Evolutionary conservation across 2,329 filamentous ascomycete species (phyloP).

Genomic region (Fulvia fulva): DNA sequence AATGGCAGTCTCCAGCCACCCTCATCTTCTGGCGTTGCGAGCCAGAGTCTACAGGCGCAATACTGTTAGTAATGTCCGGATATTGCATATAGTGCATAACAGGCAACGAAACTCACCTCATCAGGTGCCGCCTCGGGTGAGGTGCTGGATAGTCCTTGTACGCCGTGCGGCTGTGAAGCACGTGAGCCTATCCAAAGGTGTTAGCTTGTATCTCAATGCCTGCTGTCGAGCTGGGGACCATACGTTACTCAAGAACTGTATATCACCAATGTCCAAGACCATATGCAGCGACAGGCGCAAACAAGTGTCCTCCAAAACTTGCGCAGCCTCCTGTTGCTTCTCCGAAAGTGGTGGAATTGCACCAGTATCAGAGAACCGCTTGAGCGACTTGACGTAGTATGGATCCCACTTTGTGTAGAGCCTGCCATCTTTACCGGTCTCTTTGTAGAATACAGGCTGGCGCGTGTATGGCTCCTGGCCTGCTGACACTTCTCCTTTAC

Average conservation of each 20-base stretch:
- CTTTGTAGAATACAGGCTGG: slow-evolving; percentile 65
- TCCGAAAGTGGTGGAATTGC: slow-evolving; percentile 68
- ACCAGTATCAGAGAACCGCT: slow-evolving; percentile 66
- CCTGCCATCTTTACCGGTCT: slow-evolving; percentile 62
- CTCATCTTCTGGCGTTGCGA: slow-evolving; percentile 75
- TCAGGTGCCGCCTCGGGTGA: slow-evolving; percentile 68
- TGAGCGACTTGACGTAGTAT: slow-evolving; percentile 76
- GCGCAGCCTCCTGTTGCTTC: slow-evolving; percentile 64
- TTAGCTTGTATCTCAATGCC: no score
- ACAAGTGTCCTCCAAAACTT: slow-evolving; percentile 73
- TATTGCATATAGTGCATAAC: no score
- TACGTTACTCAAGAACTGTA: slow-evolving; percentile 83
- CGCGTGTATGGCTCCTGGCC: slow-evolving; percentile 57
- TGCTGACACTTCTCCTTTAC: slow-evolving; percentile 74
- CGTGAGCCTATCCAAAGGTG: slow-evolving; percentile 54
- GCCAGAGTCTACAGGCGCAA: slow-evolving; percentile 58
- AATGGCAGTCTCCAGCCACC: slow-evolving; percentile 84
- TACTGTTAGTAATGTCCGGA: not conserved
- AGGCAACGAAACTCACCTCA: slow-evolving; percentile 47
- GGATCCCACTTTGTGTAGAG: slow-evolving; percentile 88
- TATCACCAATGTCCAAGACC: slow-evolving; percentile 80
- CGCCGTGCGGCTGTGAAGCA: slow-evolving; percentile 75
- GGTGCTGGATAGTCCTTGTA: slow-evolving; percentile 71
- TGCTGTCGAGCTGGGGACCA: no score
- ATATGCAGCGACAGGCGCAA: slow-evolving; percentile 72